A percentile compares a stretch with the other conserved stretches of the same genome.
phyloP scores from a whole-genome alignment of 192 early-diverging fungal genomes.

The Coemansia sp. region DNA sequence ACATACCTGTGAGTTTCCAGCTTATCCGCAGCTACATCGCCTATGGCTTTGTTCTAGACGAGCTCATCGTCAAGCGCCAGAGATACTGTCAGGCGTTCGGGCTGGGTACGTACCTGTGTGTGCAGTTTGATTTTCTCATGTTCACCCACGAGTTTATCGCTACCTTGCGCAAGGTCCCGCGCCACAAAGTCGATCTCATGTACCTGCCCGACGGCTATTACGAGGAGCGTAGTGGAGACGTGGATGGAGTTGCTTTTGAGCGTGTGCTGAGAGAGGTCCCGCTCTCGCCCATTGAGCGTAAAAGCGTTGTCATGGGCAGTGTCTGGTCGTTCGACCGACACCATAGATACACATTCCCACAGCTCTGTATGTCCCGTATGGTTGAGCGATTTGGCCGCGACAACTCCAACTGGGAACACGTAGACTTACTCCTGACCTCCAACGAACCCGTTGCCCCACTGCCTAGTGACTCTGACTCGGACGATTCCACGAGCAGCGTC shows the following conservation, averaged over 20 bases:
- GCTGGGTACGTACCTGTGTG: conserved; percentile 85
- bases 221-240: background rate
- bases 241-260: background rate
- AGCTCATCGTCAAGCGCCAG: conserved; percentile 87
- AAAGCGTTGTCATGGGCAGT: conserved; percentile 90
- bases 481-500: background rate
- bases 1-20: conserved; percentile 85
- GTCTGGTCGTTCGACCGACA: conserved; percentile 81
- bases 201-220: conserved; percentile 35
- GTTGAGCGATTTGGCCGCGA: conserved; percentile 90
- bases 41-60: conserved; percentile 87
- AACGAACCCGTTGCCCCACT: background rate
- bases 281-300: conserved; percentile 74
- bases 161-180: conserved; percentile 73
- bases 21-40: conserved; percentile 81
- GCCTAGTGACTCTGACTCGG: conserved; percentile 20
- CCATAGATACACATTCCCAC: conserved; percentile 60
- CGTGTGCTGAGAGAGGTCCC: conserved; percentile 66
- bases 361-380: conserved; percentile 80
- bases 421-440: conserved; percentile 58
- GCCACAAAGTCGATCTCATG: conserved; percentile 59
- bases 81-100: conserved; percentile 87
- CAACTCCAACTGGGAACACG: conserved; percentile 78
- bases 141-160: conserved; percentile 95
- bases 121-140: conserved; percentile 89